These are phyloP conservation scores for Tylopilus rubrobrunneus DNA, from an alignment of 768 basidiomycete species.

Conservation along the genomic window DNA sequence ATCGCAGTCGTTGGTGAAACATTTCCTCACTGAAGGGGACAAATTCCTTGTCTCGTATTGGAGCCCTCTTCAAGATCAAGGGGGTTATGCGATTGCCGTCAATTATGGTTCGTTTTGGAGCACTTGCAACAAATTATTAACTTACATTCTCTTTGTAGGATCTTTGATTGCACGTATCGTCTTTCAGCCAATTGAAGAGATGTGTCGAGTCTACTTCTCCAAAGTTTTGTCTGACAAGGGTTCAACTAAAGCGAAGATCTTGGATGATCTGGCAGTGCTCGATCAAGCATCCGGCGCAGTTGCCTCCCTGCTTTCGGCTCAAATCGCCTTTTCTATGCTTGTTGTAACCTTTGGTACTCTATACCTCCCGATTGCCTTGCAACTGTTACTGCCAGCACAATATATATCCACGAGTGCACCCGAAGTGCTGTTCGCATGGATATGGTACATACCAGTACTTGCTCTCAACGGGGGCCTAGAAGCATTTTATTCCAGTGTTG, in stretches of 20 bases:
- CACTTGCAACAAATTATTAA: background rate
- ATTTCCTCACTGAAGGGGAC: constrained; percentile 94
- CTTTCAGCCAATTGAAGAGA: constrained; percentile 96
- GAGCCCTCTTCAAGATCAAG: constrained; percentile 83
- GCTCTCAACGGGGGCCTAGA: constrained; percentile 90
- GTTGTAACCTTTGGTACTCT: constrained; percentile 71
- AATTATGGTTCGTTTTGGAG: constrained; percentile 73
- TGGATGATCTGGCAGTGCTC: constrained; percentile 16
- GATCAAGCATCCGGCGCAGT: constrained; percentile 50
- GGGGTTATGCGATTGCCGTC: constrained; percentile 91
- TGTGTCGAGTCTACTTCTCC: constrained; percentile 85
- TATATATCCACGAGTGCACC: constrained; percentile 80
- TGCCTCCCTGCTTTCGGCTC: constrained; percentile 57
- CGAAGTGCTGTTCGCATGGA: constrained; percentile 69
- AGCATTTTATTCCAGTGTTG: constrained; percentile 82
- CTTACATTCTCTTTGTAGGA: constrained; percentile 43
- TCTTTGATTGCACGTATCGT: constrained; percentile 89
- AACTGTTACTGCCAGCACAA: constrained; percentile 64
- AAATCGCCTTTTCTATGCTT: constrained; percentile 63
- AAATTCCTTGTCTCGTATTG: constrained; percentile 83
- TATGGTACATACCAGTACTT: constrained; percentile 86
- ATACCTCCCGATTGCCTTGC: constrained; percentile 66
- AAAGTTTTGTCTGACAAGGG: constrained; percentile 39
- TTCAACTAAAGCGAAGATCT: background rate
- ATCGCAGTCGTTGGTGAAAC: constrained; percentile 85